Evolutionary conservation across 148 eudicot genomes (phyloP).

Genomic region (Spergularia bocconei): DNA sequence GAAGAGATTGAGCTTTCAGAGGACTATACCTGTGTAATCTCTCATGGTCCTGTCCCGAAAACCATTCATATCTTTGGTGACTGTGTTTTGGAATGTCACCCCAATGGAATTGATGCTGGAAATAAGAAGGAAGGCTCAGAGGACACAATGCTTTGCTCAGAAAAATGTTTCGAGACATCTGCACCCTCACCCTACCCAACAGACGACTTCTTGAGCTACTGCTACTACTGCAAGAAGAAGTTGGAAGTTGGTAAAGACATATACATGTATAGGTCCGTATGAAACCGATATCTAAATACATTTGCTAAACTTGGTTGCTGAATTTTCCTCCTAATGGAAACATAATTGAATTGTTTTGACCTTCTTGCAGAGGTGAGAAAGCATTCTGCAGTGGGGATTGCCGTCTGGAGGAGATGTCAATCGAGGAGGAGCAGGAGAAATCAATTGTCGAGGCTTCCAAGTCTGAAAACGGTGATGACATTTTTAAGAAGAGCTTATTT

Average conservation of each 20-base stretch:
- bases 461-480: slow-evolving; percentile 36
- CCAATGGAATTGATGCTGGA: slow-evolving; percentile 34
- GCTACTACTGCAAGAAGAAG: slow-evolving; percentile 77
- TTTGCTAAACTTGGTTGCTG: slow-evolving; percentile 7
- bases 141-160: slow-evolving; percentile 20
- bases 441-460: slow-evolving; percentile 23
- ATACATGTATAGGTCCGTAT: slow-evolving; percentile 84
- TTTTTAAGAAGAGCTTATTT: slow-evolving; percentile 52
- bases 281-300: not conserved
- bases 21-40: slow-evolving; percentile 88
- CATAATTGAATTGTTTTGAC: slow-evolving; percentile 9
- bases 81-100: slow-evolving; percentile 75
- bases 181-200: slow-evolving; percentile 35
- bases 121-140: slow-evolving; percentile 35
- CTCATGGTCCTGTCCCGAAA: slow-evolving; percentile 81
- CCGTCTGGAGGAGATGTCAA: slow-evolving; percentile 60
- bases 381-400: slow-evolving; percentile 87
- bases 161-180: slow-evolving; percentile 24
- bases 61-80: slow-evolving; percentile 78
- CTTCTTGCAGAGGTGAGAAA: slow-evolving; percentile 79
- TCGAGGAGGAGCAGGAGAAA: slow-evolving; percentile 67
- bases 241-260: slow-evolving; percentile 77
- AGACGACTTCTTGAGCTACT: slow-evolving; percentile 64
- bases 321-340: not conserved
- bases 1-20: slow-evolving; percentile 94